Percentiles rank a stretch among this genome's conserved stretches.
These are phyloP conservation scores for Elaeis oleifera DNA, from an alignment of 202 grass and related monocot species.

Conservation along the genomic window DNA sequence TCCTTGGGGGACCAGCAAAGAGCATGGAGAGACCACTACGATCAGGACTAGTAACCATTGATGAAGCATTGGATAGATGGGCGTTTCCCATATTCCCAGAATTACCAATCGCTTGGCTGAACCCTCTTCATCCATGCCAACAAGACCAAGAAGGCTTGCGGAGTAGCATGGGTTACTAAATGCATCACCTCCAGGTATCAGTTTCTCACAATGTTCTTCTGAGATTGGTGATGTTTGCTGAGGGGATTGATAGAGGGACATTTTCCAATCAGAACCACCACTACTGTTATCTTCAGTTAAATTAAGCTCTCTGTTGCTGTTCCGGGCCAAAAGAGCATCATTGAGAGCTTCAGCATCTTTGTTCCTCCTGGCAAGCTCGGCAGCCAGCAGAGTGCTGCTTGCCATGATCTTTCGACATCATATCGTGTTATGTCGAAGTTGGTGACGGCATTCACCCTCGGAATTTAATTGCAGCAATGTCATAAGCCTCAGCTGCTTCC, in stretches of 20 bases:
- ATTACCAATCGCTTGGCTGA: background rate
- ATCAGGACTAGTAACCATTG: constrained; percentile 45
- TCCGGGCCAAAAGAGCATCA: constrained; percentile 6
- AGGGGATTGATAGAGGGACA: constrained; percentile 1
- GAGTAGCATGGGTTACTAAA: constrained; percentile 27
- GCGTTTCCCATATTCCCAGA: background rate
- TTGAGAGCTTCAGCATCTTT: constrained; percentile 24
- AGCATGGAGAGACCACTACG: constrained; percentile 59
- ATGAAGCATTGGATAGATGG: constrained; percentile 29
- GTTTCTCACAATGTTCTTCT: constrained; percentile 3
- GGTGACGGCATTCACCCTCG: constrained; percentile 78
- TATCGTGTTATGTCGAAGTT: constrained; percentile 97
- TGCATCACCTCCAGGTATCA: constrained; percentile 1
- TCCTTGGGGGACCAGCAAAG: constrained; percentile 48
- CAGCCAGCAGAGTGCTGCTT: constrained; percentile 70
- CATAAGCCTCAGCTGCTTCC: constrained; percentile 94
- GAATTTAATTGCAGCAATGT: constrained; percentile 93
- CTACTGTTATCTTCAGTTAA: constrained; percentile 9
- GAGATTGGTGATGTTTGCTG: constrained; percentile 4
- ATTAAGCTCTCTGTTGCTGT: constrained; percentile 12
- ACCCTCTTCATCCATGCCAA: constrained; percentile 11
- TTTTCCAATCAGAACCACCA: constrained; percentile 25
- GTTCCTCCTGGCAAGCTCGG: constrained; percentile 60
- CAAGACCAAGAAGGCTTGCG: constrained; percentile 29
- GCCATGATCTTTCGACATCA: constrained; percentile 90